Conservation (phyloP, 768 basidiomycete genomes). For the Royoungia palumana region DNA sequence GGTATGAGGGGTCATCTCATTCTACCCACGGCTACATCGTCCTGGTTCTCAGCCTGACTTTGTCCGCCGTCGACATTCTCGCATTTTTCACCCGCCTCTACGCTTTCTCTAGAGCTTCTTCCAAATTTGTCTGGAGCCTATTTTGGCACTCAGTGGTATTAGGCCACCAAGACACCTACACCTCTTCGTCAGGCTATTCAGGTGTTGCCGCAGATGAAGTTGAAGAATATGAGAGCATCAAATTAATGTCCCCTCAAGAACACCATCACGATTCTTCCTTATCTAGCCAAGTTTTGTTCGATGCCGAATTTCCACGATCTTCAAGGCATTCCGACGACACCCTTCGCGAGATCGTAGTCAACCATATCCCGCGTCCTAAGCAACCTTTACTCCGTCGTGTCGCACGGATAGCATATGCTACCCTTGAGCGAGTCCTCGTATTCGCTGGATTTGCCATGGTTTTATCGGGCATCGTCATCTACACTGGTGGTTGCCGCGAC, state of each 20-base stretch:
- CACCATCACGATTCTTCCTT: conserved; percentile 40
- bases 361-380: conserved; percentile 8
- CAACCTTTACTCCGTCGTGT: conserved; percentile 37
- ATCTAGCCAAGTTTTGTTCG: conserved; percentile 56
- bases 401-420: conserved; percentile 47
- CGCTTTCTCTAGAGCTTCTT: conserved; percentile 42
- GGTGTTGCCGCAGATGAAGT: conserved; percentile 54
- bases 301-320: conserved; percentile 37
- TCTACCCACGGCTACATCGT: conserved; percentile 58
- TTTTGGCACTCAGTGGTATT: conserved; percentile 61
- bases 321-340: conserved; percentile 57
- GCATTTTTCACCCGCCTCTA: conserved; percentile 49
- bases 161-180: conserved; percentile 37
- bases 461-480: conserved; percentile 70
- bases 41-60: conserved; percentile 41
- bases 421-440: conserved; percentile 61
- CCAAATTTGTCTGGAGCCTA: conserved; percentile 41
- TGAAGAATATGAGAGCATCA: conserved; percentile 53
- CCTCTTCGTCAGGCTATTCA: conserved; percentile 46
- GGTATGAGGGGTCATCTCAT: conserved; percentile 70
- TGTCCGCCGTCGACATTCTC: conserved; percentile 55
- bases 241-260: conserved; percentile 25
- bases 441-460: conserved; percentile 67
- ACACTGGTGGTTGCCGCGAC: conserved; percentile 83
- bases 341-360: conserved; percentile 41